Conservation (phyloP, 1,139 yeast genomes). For the Candida frijolesensis region DNA sequence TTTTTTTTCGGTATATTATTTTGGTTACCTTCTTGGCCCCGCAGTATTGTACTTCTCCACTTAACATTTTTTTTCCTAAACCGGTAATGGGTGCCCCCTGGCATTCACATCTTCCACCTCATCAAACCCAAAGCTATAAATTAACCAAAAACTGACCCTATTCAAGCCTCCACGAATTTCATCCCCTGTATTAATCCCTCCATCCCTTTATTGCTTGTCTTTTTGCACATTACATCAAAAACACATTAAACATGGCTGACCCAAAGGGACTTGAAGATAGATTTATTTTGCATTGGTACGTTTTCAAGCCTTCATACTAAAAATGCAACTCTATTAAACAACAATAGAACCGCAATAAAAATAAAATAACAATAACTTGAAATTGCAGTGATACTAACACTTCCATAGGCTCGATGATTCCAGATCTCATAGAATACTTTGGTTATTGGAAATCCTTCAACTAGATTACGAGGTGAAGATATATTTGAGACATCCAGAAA, state of each 20-base stretch:
- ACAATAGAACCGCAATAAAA: background rate
- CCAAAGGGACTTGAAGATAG: constrained; percentile 20
- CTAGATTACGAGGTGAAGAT: constrained; percentile 53
- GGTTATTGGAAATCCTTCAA: constrained; percentile 56
- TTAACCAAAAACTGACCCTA: background rate
- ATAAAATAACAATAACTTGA: background rate
- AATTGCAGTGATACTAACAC: constrained; percentile 6
- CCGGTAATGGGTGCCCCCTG: background rate
- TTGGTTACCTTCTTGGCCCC: too few species aligned
- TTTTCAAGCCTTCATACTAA: constrained; percentile 5
- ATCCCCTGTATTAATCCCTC: background rate
- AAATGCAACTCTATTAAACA: background rate
- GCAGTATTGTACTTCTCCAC: too few species aligned
- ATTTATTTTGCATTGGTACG: constrained; percentile 35
- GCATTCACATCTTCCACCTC: background rate
- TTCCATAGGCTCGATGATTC: constrained; percentile 49
- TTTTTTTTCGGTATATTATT: too few species aligned
- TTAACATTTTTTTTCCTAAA: background rate
- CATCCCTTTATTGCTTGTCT: background rate
- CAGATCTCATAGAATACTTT: constrained; percentile 54
- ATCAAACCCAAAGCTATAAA: background rate
- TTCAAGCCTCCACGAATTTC: background rate
- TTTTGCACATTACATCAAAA: too few species aligned
- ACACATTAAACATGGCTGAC: background rate
- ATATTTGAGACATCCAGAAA: constrained; percentile 48